These are phyloP conservation scores for Diplodia mutila DNA, from an alignment of 2,329 filamentous ascomycete genomes.

Conservation along the genomic window DNA sequence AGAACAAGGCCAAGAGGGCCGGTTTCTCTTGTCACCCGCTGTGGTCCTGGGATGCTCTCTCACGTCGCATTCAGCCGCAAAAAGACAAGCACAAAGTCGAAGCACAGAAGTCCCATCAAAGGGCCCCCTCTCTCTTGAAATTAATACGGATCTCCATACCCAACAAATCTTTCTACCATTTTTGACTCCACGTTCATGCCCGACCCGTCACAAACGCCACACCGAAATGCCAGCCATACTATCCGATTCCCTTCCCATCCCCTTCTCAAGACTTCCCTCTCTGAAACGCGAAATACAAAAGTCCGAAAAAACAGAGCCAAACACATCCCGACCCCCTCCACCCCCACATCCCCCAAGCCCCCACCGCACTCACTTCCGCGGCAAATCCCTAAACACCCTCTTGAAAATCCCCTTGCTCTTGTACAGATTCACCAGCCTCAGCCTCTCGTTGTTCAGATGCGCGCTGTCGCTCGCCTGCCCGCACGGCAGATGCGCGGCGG, in stretches of 20 bases:
- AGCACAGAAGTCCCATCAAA: too few species aligned
- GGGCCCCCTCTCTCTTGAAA: too few species aligned
- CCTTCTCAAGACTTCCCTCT: too few species aligned
- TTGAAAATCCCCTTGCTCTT: slow-evolving; percentile 93
- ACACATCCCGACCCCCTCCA: background rate
- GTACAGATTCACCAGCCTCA: slow-evolving; percentile 82
- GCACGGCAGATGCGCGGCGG: slow-evolving; percentile 89
- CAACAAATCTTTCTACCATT: background rate
- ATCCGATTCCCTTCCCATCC: background rate
- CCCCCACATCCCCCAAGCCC: background rate
- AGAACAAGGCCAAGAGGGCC: too few species aligned
- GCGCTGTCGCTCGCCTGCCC: slow-evolving; percentile 93
- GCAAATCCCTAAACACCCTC: slow-evolving; percentile 75
- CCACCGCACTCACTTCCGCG: slow-evolving; percentile 35
- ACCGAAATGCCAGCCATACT: background rate
- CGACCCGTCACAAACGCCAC: background rate
- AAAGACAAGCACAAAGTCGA: too few species aligned
- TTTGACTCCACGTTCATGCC: background rate
- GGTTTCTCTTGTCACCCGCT: too few species aligned
- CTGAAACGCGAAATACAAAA: too few species aligned
- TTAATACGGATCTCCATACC: background rate
- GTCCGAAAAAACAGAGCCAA: too few species aligned
- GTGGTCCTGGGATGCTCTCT: too few species aligned
- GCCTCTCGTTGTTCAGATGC: slow-evolving; percentile 92
- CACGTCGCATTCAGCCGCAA: too few species aligned